Percentiles rank a stretch among this genome's conserved stretches.
phyloP scores from a whole-genome alignment of 2,329 filamentous ascomycete species.

The Trichophyton equinum region DNA sequence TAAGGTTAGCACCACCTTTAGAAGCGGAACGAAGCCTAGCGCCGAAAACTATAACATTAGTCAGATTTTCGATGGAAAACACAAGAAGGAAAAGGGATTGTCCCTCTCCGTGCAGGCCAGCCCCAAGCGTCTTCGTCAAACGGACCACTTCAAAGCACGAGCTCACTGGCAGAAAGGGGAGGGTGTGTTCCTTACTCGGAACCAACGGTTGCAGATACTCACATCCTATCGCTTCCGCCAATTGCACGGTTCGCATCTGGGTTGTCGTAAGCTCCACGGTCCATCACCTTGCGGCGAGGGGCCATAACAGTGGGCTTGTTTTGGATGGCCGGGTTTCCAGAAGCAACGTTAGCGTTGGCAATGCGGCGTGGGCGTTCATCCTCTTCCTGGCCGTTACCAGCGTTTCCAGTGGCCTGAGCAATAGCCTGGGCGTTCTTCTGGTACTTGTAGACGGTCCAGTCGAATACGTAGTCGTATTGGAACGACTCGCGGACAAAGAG shows the following conservation, averaged over 20 bases:
- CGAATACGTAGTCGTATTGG: slow-evolving; percentile 99
- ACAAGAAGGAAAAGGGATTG: slow-evolving; percentile 19
- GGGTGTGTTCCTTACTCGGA: slow-evolving; percentile 77
- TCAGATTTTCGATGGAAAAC: slow-evolving; percentile 57
- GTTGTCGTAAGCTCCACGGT: slow-evolving; percentile 48
- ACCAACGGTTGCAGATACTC: slow-evolving; percentile 63
- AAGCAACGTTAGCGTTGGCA: slow-evolving; percentile 52
- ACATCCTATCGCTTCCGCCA: slow-evolving; percentile 85
- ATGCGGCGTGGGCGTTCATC: slow-evolving; percentile 62
- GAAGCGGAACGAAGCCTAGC: slow-evolving; percentile 77
- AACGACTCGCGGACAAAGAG: slow-evolving; percentile 97
- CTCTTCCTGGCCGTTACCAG: slow-evolving; percentile 53
- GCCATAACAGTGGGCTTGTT: slow-evolving; percentile 62
- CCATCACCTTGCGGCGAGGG: slow-evolving; percentile 73
- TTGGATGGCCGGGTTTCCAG: slow-evolving; percentile 37
- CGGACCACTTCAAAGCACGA: slow-evolving; percentile 27
- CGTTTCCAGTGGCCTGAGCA: slow-evolving; percentile 61
- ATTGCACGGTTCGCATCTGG: slow-evolving; percentile 63
- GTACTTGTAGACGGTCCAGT: slow-evolving; percentile 99
- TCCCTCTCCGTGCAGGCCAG: slow-evolving; percentile 48
- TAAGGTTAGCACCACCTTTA: slow-evolving; percentile 46
- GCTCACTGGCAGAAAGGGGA: slow-evolving; percentile 66
- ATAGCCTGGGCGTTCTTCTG: slow-evolving; percentile 98
- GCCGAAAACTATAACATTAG: slow-evolving; percentile 73
- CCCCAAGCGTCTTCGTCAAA: slow-evolving; percentile 23